Evolutionary conservation across 2,329 filamentous ascomycete genomes (phyloP).

Genomic region (Penicillium sumatraense): DNA sequence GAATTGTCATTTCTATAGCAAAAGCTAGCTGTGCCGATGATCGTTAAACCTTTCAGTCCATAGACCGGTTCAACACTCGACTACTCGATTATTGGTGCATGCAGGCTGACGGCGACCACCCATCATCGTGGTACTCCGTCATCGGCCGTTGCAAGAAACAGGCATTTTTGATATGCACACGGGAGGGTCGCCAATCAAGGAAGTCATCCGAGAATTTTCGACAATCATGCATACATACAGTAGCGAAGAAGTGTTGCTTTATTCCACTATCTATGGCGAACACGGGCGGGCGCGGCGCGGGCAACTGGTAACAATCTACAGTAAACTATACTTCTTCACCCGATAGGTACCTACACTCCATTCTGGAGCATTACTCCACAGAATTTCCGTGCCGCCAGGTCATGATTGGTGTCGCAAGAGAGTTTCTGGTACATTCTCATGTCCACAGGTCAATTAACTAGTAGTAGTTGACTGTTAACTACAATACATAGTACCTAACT

Average conservation of each 20-base stretch:
- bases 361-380: neutral
- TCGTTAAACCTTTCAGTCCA: conserved; percentile 1
- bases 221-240: conserved; percentile 1
- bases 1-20: neutral
- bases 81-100: conserved; percentile 26
- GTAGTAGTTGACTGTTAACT: too few species aligned
- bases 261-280: neutral
- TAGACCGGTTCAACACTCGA: conserved; percentile 19
- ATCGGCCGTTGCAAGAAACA: conserved; percentile 4
- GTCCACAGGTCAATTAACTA: neutral
- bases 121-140: conserved; percentile 22
- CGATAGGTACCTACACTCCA: neutral
- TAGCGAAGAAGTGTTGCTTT: neutral
- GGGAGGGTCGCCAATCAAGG: conserved; percentile 22
- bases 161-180: conserved; percentile 13
- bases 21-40: neutral
- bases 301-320: conserved; percentile 1
- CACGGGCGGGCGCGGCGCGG: neutral
- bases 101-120: conserved; percentile 24
- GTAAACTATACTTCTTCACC: neutral
- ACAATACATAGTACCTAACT: too few species aligned
- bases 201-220: conserved; percentile 18
- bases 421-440: conserved; percentile 3
- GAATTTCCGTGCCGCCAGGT: neutral
- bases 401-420: conserved; percentile 1